Conservation (phyloP, 148 eudicot genomes). For the Rhododendron williamsianum region DNA sequence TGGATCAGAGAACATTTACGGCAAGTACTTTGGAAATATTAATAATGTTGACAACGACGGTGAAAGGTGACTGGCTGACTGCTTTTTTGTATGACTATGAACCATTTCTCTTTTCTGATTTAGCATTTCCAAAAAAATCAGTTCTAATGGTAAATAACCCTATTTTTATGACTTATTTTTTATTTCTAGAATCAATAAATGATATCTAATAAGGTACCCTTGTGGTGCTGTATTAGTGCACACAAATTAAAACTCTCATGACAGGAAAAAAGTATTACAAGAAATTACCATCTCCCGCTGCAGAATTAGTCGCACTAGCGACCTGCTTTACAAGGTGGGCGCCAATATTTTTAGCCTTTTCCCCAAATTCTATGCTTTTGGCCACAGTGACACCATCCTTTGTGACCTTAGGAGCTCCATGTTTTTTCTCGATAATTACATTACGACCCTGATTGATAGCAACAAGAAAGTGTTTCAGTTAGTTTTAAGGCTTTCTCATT, state of each 20-base stretch:
- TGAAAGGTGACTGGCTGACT: background rate
- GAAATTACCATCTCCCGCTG: conserved; percentile 84
- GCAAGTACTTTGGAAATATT: background rate
- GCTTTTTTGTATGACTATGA: background rate
- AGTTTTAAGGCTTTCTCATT: background rate
- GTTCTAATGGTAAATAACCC: background rate
- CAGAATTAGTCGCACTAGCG: conserved; percentile 83
- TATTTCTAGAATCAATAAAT: background rate
- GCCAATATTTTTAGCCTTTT: conserved; percentile 80
- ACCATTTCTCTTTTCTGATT: background rate
- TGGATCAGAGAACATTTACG: background rate
- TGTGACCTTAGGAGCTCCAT: conserved; percentile 70
- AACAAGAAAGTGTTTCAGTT: conserved; percentile 5
- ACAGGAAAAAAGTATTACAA: background rate
- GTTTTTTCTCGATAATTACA: conserved; percentile 70
- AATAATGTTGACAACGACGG: background rate
- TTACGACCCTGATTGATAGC: conserved; percentile 58
- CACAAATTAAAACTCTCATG: background rate
- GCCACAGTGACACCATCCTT: conserved; percentile 99
- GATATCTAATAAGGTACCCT: background rate
- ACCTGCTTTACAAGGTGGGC: conserved; percentile 94
- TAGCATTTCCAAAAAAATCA: background rate
- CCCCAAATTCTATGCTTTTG: conserved; percentile 70
- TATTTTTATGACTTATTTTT: background rate
- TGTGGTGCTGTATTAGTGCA: background rate